These are phyloP conservation scores for Kuraishia cidri DNA, from an alignment of 805 yeast genomes.

Conservation along the genomic window DNA sequence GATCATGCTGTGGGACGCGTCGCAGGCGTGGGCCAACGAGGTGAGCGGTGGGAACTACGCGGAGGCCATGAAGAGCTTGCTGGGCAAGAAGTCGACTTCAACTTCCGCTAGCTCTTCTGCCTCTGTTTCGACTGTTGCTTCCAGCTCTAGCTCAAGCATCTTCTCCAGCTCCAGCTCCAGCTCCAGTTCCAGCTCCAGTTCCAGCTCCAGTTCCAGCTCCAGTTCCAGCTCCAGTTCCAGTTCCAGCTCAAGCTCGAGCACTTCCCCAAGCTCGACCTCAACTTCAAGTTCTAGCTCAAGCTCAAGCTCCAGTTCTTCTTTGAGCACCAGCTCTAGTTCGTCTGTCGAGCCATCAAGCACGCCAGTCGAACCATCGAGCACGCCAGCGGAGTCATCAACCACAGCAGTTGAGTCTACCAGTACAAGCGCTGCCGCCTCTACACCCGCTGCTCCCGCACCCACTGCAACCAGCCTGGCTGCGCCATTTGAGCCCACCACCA, in stretches of 20 bases:
- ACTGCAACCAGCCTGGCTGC: no score
- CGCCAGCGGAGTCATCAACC: constrained; percentile 5
- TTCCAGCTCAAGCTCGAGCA: constrained; percentile 8
- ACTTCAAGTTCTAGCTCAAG: constrained; percentile 8
- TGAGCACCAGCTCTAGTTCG: neutral
- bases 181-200: constrained; percentile 4
- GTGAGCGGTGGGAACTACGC: constrained; percentile 28
- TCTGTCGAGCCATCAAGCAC: no score
- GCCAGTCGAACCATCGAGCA: neutral
- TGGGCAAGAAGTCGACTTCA: constrained; percentile 6
- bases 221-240: constrained; percentile 7
- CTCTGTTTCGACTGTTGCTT: constrained; percentile 4
- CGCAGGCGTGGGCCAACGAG: constrained; percentile 43
- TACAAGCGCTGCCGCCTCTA: constrained; percentile 7
- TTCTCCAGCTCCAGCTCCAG: constrained; percentile 5
- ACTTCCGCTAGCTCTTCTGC: constrained; percentile 4
- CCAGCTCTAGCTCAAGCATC: constrained; percentile 5
- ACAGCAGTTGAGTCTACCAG: constrained; percentile 6
- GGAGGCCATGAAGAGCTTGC: constrained; percentile 15
- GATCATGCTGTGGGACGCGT: constrained; percentile 82
- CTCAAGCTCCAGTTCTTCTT: constrained; percentile 2
- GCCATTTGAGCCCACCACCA: neutral
- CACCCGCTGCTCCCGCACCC: constrained; percentile 4
- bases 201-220: constrained; percentile 11
- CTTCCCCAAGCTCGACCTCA: constrained; percentile 7